Evolutionary conservation across 1,139 yeast genomes (phyloP), one percentile per base, ranked within the genome.

Genomic region (Yamadazyma pseudoaaseri): DNA sequence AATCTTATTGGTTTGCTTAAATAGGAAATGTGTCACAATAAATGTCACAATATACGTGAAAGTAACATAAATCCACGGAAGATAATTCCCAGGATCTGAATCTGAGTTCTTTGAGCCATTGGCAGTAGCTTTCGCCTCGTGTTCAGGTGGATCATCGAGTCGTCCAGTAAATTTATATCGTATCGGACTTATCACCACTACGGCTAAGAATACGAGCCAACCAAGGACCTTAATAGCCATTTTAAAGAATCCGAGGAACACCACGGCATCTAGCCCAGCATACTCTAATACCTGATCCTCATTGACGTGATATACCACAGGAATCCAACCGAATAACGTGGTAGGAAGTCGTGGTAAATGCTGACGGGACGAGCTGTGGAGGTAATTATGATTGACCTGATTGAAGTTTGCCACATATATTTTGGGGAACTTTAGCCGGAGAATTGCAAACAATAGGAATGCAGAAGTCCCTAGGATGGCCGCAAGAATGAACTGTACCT

Each of bases 201-300:
- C 52, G 2, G 92, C 90, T 36, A 84, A 70, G 2, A 82, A 43
- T 2, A 83, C 68, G 50, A 86, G 74, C 1, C 73, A 61, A 5
- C 73, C 56, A 18, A 86, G 62, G 23, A 81, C 70, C 49, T 75
- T 75, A 38, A 86, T 81, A 25, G 89, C 76, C 81, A 85, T 81
- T 43, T 78, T 75, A 68, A 86, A 87, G 56, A 86, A 86, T 11
- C 85, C 82, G 18, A 86, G 62, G 49, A 82, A 86, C 35, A 90
- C 97, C 59, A 76, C 89, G 0, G 97, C 97, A 60, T 92, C 98
- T 27, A 92, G 63, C 0, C 98, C 98, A 1, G 97, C 96, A 52
- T 82, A 83, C 41, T 86, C 90, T 35, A 92, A 66, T 2, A 92
- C 77, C 45, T 89, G 87, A 22, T 76, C 73, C 48, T 92, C 97